Base-by-base conservation (phyloP, 2,329 filamentous ascomycete genomes). In the Neonectria neomacrospora region DNA sequence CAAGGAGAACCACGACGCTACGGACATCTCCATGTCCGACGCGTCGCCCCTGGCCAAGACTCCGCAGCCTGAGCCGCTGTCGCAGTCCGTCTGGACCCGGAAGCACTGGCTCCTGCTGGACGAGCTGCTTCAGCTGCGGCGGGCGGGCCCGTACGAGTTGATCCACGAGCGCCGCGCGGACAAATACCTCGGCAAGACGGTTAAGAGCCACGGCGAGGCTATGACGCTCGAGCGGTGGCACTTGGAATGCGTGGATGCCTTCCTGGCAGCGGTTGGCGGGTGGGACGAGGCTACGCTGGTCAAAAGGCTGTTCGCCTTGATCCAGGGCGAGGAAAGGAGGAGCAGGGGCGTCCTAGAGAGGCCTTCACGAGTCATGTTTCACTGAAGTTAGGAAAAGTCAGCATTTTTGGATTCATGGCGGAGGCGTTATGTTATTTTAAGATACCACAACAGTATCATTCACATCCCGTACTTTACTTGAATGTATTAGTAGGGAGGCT, bases 201-300 rank as follows among this genome's bases (percentile, higher is more conserved):
- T 88, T 59, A 72, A 74, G 23, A 80, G 82, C 28, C 80, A 83
- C 37, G 83, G 80, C 48, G 78, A 81, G 71, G 74, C 75, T 5
- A 77, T 88, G 76, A 65, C 77, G 22, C 76, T 89, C 18, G 81
- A 87, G 74, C 72, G 78, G 60, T 88, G 86, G 86, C 86, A 89
- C 63, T 74, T 88, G 18, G 86, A 88, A 62, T 80, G 87, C 57
- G 80, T 88, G 23, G 83, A 87, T 61, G 85, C 82, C 3, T 88
- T 88, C 69, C 76, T 75, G 60, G 71, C 71, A 12, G 78, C 83
- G 61, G 79, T 86, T 3, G 81, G 81, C 18, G 80, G 77, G 10
- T 88, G 85, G 85, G 80, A 83, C 22, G 85, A 83, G 67, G 76
- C 69, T 8, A 75, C 74, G 11, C 73, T 89, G 7, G 82, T 81